Conservation (phyloP, 495 filamentous ascomycete species). For the Aspergillus homomorphus region DNA sequence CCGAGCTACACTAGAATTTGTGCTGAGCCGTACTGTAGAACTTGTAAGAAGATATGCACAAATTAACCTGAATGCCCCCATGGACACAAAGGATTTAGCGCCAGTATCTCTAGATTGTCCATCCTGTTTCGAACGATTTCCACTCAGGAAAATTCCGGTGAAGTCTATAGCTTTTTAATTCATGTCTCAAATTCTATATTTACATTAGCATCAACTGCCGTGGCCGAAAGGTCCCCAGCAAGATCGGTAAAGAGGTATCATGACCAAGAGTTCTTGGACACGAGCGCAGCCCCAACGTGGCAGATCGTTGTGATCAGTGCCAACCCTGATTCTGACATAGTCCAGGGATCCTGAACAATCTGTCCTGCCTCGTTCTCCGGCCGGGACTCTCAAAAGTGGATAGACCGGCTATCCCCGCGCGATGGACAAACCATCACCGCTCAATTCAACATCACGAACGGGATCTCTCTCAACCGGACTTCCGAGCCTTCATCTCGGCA, state of each 20-base stretch:
- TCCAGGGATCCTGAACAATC: no score
- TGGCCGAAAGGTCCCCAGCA: not conserved
- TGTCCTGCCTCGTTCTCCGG: not conserved
- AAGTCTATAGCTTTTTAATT: no score
- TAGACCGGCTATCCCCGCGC: not conserved
- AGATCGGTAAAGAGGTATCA: not conserved
- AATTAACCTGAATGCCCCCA: no score
- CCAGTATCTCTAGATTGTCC: no score
- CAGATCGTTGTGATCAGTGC: not conserved
- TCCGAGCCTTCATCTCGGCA: slow-evolving; percentile 73
- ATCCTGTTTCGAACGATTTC: no score
- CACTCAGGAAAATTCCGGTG: no score
- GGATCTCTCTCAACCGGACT: slow-evolving; percentile 22
- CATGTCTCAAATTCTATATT: not conserved
- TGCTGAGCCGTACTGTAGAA: no score
- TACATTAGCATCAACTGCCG: not conserved
- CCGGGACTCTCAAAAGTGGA: not conserved
- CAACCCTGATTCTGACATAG: no score
- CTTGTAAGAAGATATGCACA: no score
- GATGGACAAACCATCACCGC: not conserved
- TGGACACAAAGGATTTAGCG: no score
- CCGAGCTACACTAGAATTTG: no score
- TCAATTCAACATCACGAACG: not conserved
- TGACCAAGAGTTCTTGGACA: not conserved
- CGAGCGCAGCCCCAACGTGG: not conserved